A percentile compares a stretch with the other conserved stretches of the same genome.
Conservation (phyloP, 2,329 filamentous ascomycete species). For the Tolypocladium nubicola region DNA sequence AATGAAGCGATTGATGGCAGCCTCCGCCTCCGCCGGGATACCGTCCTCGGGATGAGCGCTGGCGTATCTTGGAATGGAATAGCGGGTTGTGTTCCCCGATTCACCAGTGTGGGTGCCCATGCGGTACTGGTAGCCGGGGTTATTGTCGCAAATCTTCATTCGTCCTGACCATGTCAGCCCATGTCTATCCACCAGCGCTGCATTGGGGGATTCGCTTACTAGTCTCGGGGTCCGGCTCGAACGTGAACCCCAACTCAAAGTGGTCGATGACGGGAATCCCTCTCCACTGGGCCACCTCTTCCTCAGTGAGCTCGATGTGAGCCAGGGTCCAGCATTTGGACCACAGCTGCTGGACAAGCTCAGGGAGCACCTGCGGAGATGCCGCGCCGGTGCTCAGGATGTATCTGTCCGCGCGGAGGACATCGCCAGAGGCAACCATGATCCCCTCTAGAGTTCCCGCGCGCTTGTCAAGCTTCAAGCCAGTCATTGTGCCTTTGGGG, state of each 20-base stretch:
- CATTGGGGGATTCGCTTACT: neutral
- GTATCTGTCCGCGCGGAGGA: neutral
- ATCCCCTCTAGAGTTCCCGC: neutral
- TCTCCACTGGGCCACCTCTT: neutral
- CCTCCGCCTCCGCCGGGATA: neutral
- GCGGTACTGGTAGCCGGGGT: neutral
- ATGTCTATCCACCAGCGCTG: neutral
- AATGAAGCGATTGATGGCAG: neutral
- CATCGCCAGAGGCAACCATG: neutral
- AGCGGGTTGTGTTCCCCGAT: neutral
- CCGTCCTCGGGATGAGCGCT: neutral
- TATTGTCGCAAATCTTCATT: neutral
- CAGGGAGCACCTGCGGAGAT: neutral
- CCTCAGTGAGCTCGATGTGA: neutral
- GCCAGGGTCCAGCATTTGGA: neutral
- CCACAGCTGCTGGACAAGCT: neutral
- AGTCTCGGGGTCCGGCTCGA: conserved; percentile 6
- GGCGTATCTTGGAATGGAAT: neutral
- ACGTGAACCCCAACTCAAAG: neutral
- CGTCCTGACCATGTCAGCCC: neutral
- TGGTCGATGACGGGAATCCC: neutral
- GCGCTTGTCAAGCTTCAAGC: neutral
- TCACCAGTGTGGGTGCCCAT: neutral
- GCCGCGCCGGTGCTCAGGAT: neutral
- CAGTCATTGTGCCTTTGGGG: neutral